These are phyloP conservation scores for Inonotus obliquus DNA, from an alignment of 1,284 basidiomycete species.

Conservation along the genomic window DNA sequence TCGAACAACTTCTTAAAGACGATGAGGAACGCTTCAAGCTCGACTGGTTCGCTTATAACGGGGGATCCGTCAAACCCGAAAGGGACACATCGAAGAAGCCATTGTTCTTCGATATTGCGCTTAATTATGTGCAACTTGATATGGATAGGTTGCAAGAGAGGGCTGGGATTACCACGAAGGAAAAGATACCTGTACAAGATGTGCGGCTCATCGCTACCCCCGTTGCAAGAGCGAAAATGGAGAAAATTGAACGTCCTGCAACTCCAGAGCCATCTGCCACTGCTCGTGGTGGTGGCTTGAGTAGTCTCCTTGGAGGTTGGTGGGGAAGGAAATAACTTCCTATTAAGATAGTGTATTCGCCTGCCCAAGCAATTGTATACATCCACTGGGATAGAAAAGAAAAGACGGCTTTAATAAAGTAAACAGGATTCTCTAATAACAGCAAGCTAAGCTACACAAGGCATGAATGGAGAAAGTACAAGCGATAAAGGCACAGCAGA, in stretches of 20 bases:
- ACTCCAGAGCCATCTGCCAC: conserved; percentile 36
- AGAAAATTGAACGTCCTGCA: conserved; percentile 33
- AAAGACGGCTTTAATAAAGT: neutral
- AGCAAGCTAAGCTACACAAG: conserved; percentile 8
- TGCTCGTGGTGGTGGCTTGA: conserved; percentile 34
- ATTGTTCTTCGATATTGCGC: conserved; percentile 90
- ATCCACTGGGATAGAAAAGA: neutral
- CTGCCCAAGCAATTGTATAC: neutral
- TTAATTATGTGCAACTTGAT: conserved; percentile 85
- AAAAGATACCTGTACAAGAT: neutral
- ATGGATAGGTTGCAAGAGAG: conserved; percentile 71
- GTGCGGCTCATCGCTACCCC: neutral
- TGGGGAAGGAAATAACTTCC: conserved; percentile 39
- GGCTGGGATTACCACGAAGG: conserved; percentile 51
- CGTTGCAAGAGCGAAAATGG: conserved; percentile 30
- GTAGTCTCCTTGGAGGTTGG: conserved; percentile 48
- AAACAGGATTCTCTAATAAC: conserved; percentile 2
- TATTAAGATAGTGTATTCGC: neutral
- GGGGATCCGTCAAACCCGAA: conserved; percentile 46
- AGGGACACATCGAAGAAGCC: conserved; percentile 66
- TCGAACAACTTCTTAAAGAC: conserved; percentile 46
- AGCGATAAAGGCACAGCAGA: neutral
- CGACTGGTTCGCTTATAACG: conserved; percentile 77
- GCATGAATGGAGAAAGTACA: neutral
- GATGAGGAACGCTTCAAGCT: conserved; percentile 62